A percentile compares a stretch with the other conserved stretches of the same genome.
phyloP scores from a whole-genome alignment of 805 yeast genomes.

The Candida dajiaensis region DNA sequence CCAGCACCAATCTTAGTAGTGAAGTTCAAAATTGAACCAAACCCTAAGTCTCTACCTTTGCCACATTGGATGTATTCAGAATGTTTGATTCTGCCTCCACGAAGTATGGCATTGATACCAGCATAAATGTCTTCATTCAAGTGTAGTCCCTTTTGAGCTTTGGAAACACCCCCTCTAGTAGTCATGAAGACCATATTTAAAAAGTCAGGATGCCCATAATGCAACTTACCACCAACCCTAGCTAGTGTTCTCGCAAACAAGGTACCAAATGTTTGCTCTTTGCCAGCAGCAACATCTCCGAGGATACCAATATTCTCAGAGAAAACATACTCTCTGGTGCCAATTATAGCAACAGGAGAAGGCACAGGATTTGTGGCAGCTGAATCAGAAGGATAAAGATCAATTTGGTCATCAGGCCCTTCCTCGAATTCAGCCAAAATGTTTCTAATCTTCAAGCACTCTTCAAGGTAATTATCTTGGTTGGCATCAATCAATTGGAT shows the following conservation, averaged over 20 bases:
- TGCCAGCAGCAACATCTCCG: conserved; percentile 86
- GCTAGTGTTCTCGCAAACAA: conserved; percentile 79
- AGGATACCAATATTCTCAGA: conserved; percentile 77
- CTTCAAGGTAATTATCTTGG: conserved; percentile 79
- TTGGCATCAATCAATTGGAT: conserved; percentile 79
- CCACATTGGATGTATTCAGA: conserved; percentile 84
- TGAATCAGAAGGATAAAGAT: conserved; percentile 45
- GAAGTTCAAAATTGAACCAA: conserved; percentile 75
- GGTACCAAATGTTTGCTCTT: conserved; percentile 85
- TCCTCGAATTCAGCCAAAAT: conserved; percentile 76
- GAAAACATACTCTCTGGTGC: conserved; percentile 79
- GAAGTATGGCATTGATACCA: conserved; percentile 70
- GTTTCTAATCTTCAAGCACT: conserved; percentile 69
- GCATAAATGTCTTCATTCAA: conserved; percentile 84
- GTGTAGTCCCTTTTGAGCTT: conserved; percentile 78
- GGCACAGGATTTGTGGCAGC: conserved; percentile 6
- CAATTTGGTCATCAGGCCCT: conserved; percentile 11
- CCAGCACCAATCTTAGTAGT: conserved; percentile 86
- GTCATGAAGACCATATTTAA: conserved; percentile 71
- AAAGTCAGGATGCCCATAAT: conserved; percentile 86
- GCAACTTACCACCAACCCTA: conserved; percentile 75
- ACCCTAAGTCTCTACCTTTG: conserved; percentile 81
- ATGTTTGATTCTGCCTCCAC: conserved; percentile 83
- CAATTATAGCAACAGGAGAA: conserved; percentile 72
- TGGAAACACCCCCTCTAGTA: conserved; percentile 82